Percentiles rank a stretch among this genome's conserved stretches.
These are phyloP conservation scores for Syzygium aromaticum DNA, from an alignment of 345 rosid species.

Conservation along the genomic window DNA sequence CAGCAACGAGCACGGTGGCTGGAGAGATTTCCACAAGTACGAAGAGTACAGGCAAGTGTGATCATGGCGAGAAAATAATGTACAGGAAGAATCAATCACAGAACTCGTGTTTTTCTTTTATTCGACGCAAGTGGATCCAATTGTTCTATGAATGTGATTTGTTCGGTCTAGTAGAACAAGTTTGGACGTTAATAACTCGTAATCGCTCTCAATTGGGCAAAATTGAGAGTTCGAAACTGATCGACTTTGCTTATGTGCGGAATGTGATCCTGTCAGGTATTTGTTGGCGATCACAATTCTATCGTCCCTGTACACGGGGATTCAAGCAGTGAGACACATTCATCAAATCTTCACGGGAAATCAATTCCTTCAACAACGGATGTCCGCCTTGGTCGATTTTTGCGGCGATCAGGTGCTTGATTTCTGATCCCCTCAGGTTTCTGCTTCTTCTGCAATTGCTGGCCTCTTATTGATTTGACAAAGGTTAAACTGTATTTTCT, in stretches of 20 bases:
- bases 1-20: constrained; percentile 5
- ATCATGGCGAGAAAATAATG: background rate
- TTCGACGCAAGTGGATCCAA: background rate
- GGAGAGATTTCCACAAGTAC: background rate
- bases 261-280: background rate
- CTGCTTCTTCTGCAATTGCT: background rate
- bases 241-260: background rate
- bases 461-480: background rate
- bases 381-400: background rate
- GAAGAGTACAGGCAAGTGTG: constrained; percentile 5
- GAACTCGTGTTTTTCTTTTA: background rate
- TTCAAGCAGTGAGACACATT: background rate
- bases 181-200: background rate
- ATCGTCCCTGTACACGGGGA: constrained; percentile 1
- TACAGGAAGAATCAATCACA: background rate
- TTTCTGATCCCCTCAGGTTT: background rate
- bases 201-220: background rate
- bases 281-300: constrained; percentile 6
- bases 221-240: background rate
- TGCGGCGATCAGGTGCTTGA: background rate
- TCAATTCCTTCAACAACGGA: background rate
- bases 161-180: background rate
- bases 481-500: background rate
- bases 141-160: background rate
- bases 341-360: background rate